phyloP scores from a whole-genome alignment of 495 filamentous ascomycete species.

The Trichoderma gamsii region DNA sequence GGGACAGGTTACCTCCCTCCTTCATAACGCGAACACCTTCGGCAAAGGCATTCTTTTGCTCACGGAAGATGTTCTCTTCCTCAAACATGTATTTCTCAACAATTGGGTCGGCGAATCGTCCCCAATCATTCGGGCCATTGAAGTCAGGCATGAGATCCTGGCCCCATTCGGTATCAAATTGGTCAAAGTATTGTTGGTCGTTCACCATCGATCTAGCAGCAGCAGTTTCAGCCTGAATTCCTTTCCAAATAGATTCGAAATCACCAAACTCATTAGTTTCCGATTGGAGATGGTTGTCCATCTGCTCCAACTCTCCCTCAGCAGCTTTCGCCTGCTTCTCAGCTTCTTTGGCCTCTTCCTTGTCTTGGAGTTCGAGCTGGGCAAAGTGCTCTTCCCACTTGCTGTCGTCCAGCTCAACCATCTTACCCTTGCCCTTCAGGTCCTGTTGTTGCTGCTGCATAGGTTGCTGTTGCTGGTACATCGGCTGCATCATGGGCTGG shows the following conservation, averaged over 20 bases:
- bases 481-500: constrained; percentile 34
- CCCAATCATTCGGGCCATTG: constrained; percentile 45
- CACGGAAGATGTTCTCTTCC: constrained; percentile 79
- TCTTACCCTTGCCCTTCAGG: constrained; percentile 81
- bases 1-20: constrained; percentile 85
- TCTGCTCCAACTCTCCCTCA: constrained; percentile 81
- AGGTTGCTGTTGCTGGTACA: constrained; percentile 50
- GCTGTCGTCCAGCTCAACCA: constrained; percentile 87
- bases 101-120: constrained; percentile 55
- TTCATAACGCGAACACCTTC: constrained; percentile 88
- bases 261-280: constrained; percentile 64
- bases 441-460: constrained; percentile 36
- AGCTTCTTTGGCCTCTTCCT: constrained; percentile 40
- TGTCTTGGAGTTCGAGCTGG: constrained; percentile 70
- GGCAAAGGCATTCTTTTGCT: constrained; percentile 71
- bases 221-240: constrained; percentile 74
- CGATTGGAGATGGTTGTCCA: constrained; percentile 57
- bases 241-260: constrained; percentile 86
- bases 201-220: constrained; percentile 62
- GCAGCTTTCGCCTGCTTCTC: constrained; percentile 69
- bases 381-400: constrained; percentile 96
- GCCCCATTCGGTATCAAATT: constrained; percentile 64
- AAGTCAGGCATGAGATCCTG: constrained; percentile 72
- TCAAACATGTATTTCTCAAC: constrained; percentile 92
- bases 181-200: constrained; percentile 56